Evolutionary conservation across 2,329 filamentous ascomycete genomes (phyloP).

Genomic region (Polytolypa hystricis): DNA sequence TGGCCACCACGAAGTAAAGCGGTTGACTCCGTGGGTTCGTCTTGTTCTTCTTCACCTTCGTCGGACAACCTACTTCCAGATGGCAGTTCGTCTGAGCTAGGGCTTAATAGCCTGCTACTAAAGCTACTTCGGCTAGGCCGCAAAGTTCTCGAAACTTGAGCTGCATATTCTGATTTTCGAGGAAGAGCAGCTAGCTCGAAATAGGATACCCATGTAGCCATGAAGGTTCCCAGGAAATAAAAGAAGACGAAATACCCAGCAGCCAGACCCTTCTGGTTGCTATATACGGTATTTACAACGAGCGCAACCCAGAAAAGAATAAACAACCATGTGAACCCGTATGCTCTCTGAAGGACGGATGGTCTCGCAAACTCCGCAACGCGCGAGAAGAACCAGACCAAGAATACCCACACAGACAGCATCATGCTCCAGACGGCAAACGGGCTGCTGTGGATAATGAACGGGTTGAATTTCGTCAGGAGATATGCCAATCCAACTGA

Average conservation of each 20-base stretch:
- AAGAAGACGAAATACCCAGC: conserved; percentile 75
- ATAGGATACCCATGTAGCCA: conserved; percentile 64
- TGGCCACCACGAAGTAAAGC: conserved; percentile 43
- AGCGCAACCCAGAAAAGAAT: conserved; percentile 60
- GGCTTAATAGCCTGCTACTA: conserved; percentile 33
- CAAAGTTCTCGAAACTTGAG: conserved; percentile 39
- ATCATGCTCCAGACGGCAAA: conserved; percentile 88
- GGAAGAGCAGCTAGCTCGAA: conserved; percentile 70
- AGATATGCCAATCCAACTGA: conserved; percentile 64
- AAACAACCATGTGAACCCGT: conserved; percentile 77
- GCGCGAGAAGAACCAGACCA: conserved; percentile 72
- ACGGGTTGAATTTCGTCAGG: conserved; percentile 71
- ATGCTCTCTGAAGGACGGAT: conserved; percentile 73
- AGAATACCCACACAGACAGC: conserved; percentile 65
- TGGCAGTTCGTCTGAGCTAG: conserved; percentile 29
- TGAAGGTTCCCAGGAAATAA: conserved; percentile 62
- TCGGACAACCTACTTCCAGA: conserved; percentile 13
- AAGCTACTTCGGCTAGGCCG: conserved; percentile 17
- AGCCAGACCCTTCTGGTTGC: conserved; percentile 60
- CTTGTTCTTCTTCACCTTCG: conserved; percentile 26
- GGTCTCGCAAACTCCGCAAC: conserved; percentile 71
- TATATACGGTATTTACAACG: conserved; percentile 61
- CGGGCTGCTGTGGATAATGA: conserved; percentile 80
- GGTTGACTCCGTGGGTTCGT: conserved; percentile 43
- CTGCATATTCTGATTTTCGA: conserved; percentile 58